Evolutionary conservation across 1,284 basidiomycete species (phyloP).

Genomic region (Moesziomyces antarcticus): DNA sequence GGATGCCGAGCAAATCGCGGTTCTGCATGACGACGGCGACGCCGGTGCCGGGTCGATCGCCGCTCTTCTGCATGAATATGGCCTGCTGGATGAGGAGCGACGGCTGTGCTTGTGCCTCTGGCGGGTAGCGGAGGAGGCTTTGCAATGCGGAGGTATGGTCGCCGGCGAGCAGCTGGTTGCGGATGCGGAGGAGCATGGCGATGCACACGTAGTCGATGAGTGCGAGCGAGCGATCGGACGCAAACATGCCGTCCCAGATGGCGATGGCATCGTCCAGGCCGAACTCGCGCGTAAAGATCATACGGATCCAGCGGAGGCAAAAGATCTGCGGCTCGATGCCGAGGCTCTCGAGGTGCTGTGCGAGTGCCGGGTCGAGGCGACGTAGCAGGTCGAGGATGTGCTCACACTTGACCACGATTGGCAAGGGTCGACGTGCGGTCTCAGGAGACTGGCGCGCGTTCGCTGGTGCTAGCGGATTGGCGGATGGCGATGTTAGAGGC

Average conservation of each 20-base stretch:
- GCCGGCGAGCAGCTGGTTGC: slow-evolving; percentile 52
- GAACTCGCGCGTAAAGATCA: slow-evolving; percentile 63
- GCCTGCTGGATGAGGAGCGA: slow-evolving; percentile 48
- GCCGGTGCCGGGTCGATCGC: slow-evolving; percentile 38
- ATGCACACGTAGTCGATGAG: slow-evolving; percentile 62
- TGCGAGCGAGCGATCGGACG: slow-evolving; percentile 39
- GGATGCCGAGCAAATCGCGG: slow-evolving; percentile 43
- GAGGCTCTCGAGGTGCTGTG: slow-evolving; percentile 51
- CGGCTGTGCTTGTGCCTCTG: slow-evolving; percentile 23
- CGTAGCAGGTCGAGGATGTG: slow-evolving; percentile 39
- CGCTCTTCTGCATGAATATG: slow-evolving; percentile 29
- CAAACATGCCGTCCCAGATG: slow-evolving; percentile 65
- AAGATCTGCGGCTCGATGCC: slow-evolving; percentile 63
- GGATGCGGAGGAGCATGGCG: slow-evolving; percentile 62
- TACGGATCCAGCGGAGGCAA: slow-evolving; percentile 62
- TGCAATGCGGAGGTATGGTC: slow-evolving; percentile 56
- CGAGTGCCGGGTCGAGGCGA: slow-evolving; percentile 48
- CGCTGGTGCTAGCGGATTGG: background rate
- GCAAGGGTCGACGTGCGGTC: slow-evolving; percentile 7
- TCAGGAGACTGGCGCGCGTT: background rate
- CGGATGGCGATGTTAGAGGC: slow-evolving; percentile 8
- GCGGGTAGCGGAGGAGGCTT: slow-evolving; percentile 52
- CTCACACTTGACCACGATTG: slow-evolving; percentile 47
- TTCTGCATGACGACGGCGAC: slow-evolving; percentile 52
- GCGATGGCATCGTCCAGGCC: slow-evolving; percentile 43